Percentiles rank a stretch among this genome's conserved stretches.
phyloP scores from a whole-genome alignment of 116 monocot genomes.

The Posidonia oceanica region DNA sequence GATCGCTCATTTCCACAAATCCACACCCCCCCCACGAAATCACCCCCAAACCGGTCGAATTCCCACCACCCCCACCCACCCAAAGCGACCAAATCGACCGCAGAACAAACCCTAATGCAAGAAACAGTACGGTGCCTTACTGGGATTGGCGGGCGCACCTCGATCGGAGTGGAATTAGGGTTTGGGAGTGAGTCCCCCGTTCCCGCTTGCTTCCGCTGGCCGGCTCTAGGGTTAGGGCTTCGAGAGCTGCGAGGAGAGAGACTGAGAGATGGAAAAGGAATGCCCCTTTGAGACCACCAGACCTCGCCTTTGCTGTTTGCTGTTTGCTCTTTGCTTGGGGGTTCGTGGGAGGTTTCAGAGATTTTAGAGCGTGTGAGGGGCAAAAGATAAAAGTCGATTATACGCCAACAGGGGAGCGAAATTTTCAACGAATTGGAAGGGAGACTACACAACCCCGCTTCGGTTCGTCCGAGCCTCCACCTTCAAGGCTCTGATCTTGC shows the following conservation, averaged over 20 bases:
- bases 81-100: not conserved
- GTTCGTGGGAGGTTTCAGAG: not conserved
- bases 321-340: too few relatives aligned
- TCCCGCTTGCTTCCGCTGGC: not conserved
- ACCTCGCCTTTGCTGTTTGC: not conserved
- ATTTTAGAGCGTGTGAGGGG: not conserved
- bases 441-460: not conserved
- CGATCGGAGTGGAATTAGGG: slow-evolving; percentile 3
- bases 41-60: not conserved
- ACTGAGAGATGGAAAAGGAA: slow-evolving; percentile 1
- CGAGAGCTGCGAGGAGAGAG: not conserved
- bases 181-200: not conserved
- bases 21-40: not conserved
- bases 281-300: not conserved
- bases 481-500: too few relatives aligned
- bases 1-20: slow-evolving; percentile 1
- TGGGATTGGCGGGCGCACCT: not conserved
- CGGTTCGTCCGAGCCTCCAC: too few relatives aligned
- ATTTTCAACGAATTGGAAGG: not conserved
- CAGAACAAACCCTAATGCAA: slow-evolving; percentile 3
- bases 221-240: slow-evolving; percentile 2
- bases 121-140: not conserved
- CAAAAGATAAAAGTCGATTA: slow-evolving; percentile 23
- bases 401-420: not conserved
- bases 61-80: not conserved